Evolutionary conservation across 345 rosid genomes (phyloP), one percentile per base, ranked within the genome.

Genomic region (Eutrema yunnanense): DNA sequence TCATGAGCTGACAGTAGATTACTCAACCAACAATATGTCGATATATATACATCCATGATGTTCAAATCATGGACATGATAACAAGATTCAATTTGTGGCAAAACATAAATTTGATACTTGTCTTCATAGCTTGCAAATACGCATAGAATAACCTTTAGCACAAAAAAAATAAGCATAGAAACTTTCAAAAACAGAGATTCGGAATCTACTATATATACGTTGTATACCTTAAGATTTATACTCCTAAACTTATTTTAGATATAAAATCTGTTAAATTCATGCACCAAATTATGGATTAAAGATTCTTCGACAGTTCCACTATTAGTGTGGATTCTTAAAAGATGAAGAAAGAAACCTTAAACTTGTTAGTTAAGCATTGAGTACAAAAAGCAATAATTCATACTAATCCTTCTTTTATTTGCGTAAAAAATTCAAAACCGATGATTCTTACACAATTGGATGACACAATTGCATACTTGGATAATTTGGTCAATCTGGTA

Each of bases 321-420:
- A 71, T 32, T 51, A 5, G 48, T 22, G 47, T 34, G 63, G 33
- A 26, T 72, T 44, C 32, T 53, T 37, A 27, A 43, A 62, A 37
- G n/a, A 33, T 22, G 56, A 29, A 56, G 14, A 56, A 33, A 61
- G 22, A 53, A 73, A 56, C 62, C 73, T 66, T 66, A 58, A 66
- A 50, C 44, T 58, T 74, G 55, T 26, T 74, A 42, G 2, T 6
- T 67, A 74, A 74, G 78, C 68, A 74, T 66, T 65, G 67, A 38
- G 22, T 65, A 56, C 50, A 16, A 50, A 27, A 11, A n/a, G 6
- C 30, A 16, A 43, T 38, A 11, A 47, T 14, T 48, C 12, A 65
- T 48, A 57, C 38, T 40, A 57, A 66, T 49, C 46, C 37, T 74
- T 51, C 60, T 5, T 67, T 42, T n/a, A n/a, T 50, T 66, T 60